Percentiles rank a stretch among this genome's conserved stretches.
These are phyloP conservation scores for Porodaedalea pini DNA, from an alignment of 1,284 basidiomycete genomes.

Conservation along the genomic window DNA sequence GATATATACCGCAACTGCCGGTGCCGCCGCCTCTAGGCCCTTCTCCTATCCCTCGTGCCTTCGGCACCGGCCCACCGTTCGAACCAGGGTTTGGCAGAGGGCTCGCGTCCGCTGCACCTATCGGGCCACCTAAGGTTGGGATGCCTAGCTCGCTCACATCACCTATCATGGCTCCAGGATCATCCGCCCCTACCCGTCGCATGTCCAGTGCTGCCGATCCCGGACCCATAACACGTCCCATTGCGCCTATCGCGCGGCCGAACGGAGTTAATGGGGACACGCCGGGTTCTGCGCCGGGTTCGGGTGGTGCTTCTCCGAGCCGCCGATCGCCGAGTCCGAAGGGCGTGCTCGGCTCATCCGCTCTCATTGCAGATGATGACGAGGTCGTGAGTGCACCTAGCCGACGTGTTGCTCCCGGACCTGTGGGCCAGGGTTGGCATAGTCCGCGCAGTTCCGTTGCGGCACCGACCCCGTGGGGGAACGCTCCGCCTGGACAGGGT, in stretches of 20 bases:
- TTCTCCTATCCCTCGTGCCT: conserved; percentile 51
- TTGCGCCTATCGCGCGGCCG: conserved; percentile 60
- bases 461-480: conserved; percentile 45
- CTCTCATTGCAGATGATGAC: conserved; percentile 71
- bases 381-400: conserved; percentile 49
- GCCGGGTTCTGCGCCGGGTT: conserved; percentile 37
- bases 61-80: conserved; percentile 44
- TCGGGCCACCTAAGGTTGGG: conserved; percentile 42
- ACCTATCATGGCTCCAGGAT: conserved; percentile 25
- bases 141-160: conserved; percentile 36
- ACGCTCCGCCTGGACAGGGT: conserved; percentile 29
- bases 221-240: conserved; percentile 54
- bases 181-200: conserved; percentile 30
- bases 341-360: conserved; percentile 69
- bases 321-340: conserved; percentile 71
- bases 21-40: conserved; percentile 46
- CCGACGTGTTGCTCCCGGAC: conserved; percentile 34
- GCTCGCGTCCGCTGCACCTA: conserved; percentile 45
- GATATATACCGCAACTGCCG: conserved; percentile 38
- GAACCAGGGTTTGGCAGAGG: conserved; percentile 45
- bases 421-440: conserved; percentile 45
- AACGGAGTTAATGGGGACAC: conserved; percentile 37
- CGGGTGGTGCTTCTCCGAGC: conserved; percentile 59
- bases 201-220: conserved; percentile 32
- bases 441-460: conserved; percentile 33